Conservation (phyloP, 2,329 filamentous ascomycete species). For the Stemphylium vesicarium region DNA sequence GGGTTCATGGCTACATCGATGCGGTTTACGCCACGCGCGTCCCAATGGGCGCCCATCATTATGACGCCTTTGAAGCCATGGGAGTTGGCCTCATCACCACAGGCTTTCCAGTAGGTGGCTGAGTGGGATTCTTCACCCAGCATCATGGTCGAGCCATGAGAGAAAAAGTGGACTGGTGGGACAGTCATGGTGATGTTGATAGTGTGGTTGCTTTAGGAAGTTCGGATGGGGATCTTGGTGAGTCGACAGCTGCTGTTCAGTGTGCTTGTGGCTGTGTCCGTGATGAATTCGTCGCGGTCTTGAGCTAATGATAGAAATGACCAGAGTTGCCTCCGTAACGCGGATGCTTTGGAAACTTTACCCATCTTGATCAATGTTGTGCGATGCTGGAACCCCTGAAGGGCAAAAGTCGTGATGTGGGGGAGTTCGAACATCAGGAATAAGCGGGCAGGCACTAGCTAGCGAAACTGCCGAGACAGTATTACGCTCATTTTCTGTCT, state of each 20-base stretch:
- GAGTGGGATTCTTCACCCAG: slow-evolving; percentile 68
- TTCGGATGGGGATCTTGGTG: neutral
- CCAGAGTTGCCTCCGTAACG: neutral
- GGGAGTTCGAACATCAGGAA: neutral
- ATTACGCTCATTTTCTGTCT: too few species aligned
- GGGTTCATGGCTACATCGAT: slow-evolving; percentile 69
- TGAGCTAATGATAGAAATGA: neutral
- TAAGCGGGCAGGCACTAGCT: too few species aligned
- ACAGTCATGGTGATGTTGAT: slow-evolving; percentile 25
- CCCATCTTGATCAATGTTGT: neutral
- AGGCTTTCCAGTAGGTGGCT: slow-evolving; percentile 70
- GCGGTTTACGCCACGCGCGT: slow-evolving; percentile 58
- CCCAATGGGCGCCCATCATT: slow-evolving; percentile 76
- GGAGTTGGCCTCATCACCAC: slow-evolving; percentile 67
- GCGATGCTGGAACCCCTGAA: neutral
- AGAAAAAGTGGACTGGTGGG: slow-evolving; percentile 70
- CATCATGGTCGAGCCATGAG: slow-evolving; percentile 76
- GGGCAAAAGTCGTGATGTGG: slow-evolving; percentile 23
- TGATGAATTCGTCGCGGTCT: neutral
- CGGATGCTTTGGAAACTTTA: neutral
- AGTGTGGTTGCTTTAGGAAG: neutral
- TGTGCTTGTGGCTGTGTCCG: neutral
- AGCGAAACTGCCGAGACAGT: too few species aligned
- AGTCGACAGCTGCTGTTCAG: neutral
- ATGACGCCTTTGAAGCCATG: slow-evolving; percentile 67